Evolutionary conservation across 768 basidiomycete genomes (phyloP).

Genomic region (Scleroderma bovista): DNA sequence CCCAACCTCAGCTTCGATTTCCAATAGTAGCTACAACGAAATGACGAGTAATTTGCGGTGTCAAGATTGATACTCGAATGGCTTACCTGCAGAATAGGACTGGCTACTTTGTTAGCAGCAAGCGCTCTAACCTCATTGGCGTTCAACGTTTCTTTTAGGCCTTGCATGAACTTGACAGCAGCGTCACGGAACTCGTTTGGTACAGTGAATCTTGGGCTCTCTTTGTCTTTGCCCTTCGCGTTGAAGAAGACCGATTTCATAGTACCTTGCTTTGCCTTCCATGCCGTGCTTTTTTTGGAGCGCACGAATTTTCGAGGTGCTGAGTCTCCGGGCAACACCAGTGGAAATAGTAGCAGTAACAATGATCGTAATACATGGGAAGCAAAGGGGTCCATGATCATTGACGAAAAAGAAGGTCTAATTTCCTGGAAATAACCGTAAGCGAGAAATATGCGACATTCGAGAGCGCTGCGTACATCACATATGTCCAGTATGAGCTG

Average conservation of each 20-base stretch:
- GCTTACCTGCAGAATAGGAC: constrained; percentile 67
- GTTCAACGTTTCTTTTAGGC: constrained; percentile 46
- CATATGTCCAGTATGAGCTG: constrained; percentile 59
- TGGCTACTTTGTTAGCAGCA: constrained; percentile 70
- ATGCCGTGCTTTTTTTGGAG: constrained; percentile 82
- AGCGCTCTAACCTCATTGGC: constrained; percentile 74
- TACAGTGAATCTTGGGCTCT: constrained; percentile 16
- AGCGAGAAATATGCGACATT: constrained; percentile 10
- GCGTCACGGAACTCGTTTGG: constrained; percentile 49
- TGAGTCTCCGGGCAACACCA: constrained; percentile 37
- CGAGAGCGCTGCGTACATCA: constrained; percentile 41
- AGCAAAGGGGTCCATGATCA: constrained; percentile 82
- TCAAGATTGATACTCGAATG: constrained; percentile 2
- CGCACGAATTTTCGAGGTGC: constrained; percentile 43
- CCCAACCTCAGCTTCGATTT: constrained; percentile 70
- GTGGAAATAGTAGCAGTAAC: constrained; percentile 70
- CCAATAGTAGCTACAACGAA: constrained; percentile 62
- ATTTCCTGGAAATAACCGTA: constrained; percentile 51
- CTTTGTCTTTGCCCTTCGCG: constrained; percentile 33
- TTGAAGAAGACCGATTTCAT: constrained; percentile 74
- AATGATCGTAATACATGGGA: constrained; percentile 86
- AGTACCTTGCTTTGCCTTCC: constrained; percentile 74
- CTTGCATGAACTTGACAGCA: constrained; percentile 42
- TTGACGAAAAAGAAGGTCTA: constrained; percentile 49
- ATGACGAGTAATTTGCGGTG: constrained; percentile 3